Conservation (phyloP, 495 filamentous ascomycete genomes). For the Annulohypoxylon bovei region DNA sequence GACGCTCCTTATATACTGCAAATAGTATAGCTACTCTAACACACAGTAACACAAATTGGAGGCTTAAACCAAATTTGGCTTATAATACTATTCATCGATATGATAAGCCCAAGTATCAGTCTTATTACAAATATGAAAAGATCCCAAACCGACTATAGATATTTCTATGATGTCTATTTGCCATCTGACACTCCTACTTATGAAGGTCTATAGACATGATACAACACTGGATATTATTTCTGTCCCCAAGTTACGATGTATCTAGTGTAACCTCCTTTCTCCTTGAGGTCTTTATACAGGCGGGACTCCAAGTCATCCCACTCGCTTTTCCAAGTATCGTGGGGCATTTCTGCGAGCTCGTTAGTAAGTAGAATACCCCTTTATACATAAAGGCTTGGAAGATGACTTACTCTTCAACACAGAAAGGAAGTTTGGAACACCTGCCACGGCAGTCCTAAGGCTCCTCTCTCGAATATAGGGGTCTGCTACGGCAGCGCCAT, state of each 20-base stretch:
- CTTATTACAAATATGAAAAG: too few species aligned
- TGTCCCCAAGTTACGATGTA: neutral
- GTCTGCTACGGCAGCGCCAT: neutral
- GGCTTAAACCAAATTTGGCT: too few species aligned
- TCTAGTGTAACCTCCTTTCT: neutral
- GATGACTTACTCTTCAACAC: neutral
- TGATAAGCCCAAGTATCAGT: too few species aligned
- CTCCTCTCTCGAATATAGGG: conserved; percentile 2
- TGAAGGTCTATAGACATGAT: neutral
- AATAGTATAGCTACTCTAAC: conserved; percentile 12
- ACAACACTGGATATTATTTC: neutral
- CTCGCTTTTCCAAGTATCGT: neutral
- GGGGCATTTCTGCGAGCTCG: neutral
- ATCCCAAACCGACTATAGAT: too few species aligned
- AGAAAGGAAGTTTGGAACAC: conserved; percentile 2
- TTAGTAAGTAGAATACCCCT: neutral
- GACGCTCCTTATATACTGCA: conserved; percentile 16
- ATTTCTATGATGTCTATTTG: too few species aligned
- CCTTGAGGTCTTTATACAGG: neutral
- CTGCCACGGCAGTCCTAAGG: neutral
- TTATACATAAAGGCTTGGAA: neutral
- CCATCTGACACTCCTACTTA: neutral
- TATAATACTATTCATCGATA: too few species aligned
- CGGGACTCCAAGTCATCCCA: neutral
- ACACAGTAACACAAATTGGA: too few species aligned